Evolutionary conservation across 1,284 basidiomycete genomes (phyloP).

Genomic region (Cryptococcus sp.): DNA sequence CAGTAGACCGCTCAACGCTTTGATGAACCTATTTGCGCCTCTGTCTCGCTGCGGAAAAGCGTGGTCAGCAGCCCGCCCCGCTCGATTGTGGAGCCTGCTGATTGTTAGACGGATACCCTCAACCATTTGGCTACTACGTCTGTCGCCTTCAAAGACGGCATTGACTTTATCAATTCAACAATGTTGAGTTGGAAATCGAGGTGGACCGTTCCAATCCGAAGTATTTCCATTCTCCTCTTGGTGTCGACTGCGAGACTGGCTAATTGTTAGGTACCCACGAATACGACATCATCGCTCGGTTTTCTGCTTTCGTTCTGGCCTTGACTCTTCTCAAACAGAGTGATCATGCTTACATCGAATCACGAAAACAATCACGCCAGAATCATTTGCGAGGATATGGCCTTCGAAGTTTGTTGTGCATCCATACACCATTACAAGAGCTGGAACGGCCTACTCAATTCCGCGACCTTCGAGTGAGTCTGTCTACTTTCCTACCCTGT

Average conservation of each 20-base stretch:
- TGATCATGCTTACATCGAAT: not conserved
- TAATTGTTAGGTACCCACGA: constrained; percentile 10
- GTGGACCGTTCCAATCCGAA: constrained; percentile 13
- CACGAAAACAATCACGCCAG: not conserved
- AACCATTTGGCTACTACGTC: constrained; percentile 5
- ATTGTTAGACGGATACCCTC: constrained; percentile 9
- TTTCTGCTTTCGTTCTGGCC: constrained; percentile 13
- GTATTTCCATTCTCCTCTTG: constrained; percentile 10
- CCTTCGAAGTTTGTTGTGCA: constrained; percentile 18
- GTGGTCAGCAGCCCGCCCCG: constrained; percentile 8
- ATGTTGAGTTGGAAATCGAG: constrained; percentile 13
- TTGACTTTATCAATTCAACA: constrained; percentile 5
- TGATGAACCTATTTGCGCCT: constrained; percentile 16
- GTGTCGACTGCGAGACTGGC: not conserved
- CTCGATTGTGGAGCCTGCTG: not conserved
- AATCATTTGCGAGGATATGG: constrained; percentile 10
- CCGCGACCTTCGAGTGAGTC: constrained; percentile 24
- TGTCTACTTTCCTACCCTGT: not conserved
- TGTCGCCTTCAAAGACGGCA: constrained; percentile 2
- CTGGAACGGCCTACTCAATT: constrained; percentile 16
- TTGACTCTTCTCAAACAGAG: no score
- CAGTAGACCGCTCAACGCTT: constrained; percentile 8
- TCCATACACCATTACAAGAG: constrained; percentile 16
- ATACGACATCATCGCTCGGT: constrained; percentile 20
- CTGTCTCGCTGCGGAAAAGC: constrained; percentile 17